These are phyloP conservation scores for Orobanche coerulescens DNA, from an alignment of 257 asterid genomes.

Conservation along the genomic window DNA sequence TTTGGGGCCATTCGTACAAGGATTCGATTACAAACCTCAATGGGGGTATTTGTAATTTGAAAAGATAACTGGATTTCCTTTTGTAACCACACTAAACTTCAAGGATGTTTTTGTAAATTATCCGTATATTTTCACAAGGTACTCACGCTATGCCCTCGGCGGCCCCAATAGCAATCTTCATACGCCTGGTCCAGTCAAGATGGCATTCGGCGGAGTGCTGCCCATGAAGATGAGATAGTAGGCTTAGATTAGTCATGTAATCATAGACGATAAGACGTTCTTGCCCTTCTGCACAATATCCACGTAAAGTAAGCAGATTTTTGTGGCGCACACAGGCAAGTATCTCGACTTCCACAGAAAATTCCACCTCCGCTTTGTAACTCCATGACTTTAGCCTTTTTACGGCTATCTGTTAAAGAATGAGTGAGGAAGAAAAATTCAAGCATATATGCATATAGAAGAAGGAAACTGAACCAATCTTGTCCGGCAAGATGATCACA, in stretches of 20 bases:
- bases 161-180: constrained; percentile 77
- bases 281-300: constrained; percentile 91
- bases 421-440: constrained; percentile 14
- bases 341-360: constrained; percentile 81
- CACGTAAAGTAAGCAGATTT: constrained; percentile 73
- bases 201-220: constrained; percentile 82
- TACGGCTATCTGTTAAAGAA: constrained; percentile 63
- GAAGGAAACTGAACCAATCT: constrained; percentile 5
- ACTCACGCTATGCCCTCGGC: constrained; percentile 91
- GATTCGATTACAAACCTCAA: not conserved
- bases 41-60: not conserved
- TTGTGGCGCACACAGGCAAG: constrained; percentile 84
- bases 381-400: constrained; percentile 93
- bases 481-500: not conserved
- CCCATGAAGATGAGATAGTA: constrained; percentile 87
- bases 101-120: not conserved
- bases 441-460: not conserved
- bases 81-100: not conserved
- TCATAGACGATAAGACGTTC: constrained; percentile 85
- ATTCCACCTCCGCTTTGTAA: constrained; percentile 78
- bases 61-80: not conserved
- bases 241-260: constrained; percentile 82
- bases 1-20: not conserved
- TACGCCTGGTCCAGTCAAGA: constrained; percentile 74
- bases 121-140: not conserved